These are phyloP conservation scores for Lipomyces starkeyi DNA, from an alignment of 805 yeast species.

Conservation along the genomic window DNA sequence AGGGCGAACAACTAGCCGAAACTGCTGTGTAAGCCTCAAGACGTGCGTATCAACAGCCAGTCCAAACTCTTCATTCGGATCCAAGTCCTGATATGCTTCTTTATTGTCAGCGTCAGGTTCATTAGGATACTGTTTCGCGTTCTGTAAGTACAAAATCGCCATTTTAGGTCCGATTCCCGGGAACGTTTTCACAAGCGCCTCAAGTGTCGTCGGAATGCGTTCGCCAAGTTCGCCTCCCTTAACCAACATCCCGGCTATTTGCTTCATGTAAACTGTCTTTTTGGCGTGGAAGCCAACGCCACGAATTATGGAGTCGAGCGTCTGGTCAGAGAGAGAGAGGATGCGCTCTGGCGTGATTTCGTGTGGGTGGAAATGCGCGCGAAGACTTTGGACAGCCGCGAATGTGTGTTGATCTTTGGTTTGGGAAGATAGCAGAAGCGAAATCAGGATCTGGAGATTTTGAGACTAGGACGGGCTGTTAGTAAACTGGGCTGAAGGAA, in stretches of 20 bases:
- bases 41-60: constrained; percentile 96
- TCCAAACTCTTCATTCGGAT: constrained; percentile 52
- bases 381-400: constrained; percentile 69
- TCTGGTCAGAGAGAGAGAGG: constrained; percentile 20
- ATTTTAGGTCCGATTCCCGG: constrained; percentile 98
- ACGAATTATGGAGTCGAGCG: constrained; percentile 62
- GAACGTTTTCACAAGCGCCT: constrained; percentile 61
- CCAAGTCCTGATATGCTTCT: neutral
- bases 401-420: constrained; percentile 88
- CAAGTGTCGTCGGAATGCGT: constrained; percentile 76
- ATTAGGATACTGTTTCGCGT: constrained; percentile 51
- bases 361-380: constrained; percentile 50
- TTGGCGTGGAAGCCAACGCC: constrained; percentile 88
- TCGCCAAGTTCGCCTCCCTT: constrained; percentile 48
- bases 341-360: constrained; percentile 55
- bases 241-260: constrained; percentile 60
- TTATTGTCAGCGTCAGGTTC: neutral
- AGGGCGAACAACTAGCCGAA: constrained; percentile 25
- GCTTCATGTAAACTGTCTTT: constrained; percentile 73
- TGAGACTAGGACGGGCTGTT: constrained; percentile 46
- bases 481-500: neutral
- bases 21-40: constrained; percentile 55
- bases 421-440: constrained; percentile 88
- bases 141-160: constrained; percentile 82
- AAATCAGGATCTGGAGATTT: constrained; percentile 76